Base-by-base conservation (phyloP, 257 asterid species). In the Solanum peruvianum region DNA sequence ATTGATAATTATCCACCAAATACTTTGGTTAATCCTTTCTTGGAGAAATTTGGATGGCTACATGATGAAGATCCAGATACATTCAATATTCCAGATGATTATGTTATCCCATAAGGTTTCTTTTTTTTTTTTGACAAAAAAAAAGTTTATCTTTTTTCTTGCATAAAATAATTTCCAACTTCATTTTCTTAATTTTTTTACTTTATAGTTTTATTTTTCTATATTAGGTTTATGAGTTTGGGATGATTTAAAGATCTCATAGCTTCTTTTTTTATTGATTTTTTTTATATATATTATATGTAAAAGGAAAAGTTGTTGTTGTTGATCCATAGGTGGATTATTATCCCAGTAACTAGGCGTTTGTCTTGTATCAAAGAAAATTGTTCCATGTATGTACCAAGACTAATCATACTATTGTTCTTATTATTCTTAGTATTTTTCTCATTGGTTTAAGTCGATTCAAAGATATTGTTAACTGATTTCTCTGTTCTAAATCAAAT, bases 41-140 rank as follows among this genome's bases (percentile, higher is more conserved):
- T 94, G 92, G 96, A 92, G 90, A 94, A 93, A 83, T 97, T 6
- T 80, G 99, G 98, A 0, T 97, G 99, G 99, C n/a, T 97, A 3
- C 88, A 94, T 3, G 21, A 92, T 41, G 97, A 94, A 88, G 95
- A 95, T 90, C 94, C 97, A 1, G 90, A 87, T 52, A 92, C 95
- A 0, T 95, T 93, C 81, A 1, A 0, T 23, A 3, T 95, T 31
- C 97, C 98, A 0, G 98, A 94, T 27, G 98, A 93, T 84, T 94
- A 92, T 77, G 92, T 92, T 60, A 93, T 96, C 76, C 97, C 98
- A 1, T 90, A 90, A 93, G 56, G 52, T 45, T 45, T 44, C 11
- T 44, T 44, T 44, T 44, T 44, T 42, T 44, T 8, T 62, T 83
- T 7, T 18, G 10, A 3, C 9, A 9, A 71, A 33, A 31, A 31